Percentiles rank a stretch among this genome's conserved stretches.
Conservation (phyloP, 106 monocot species). For the Chionographis japonica region DNA sequence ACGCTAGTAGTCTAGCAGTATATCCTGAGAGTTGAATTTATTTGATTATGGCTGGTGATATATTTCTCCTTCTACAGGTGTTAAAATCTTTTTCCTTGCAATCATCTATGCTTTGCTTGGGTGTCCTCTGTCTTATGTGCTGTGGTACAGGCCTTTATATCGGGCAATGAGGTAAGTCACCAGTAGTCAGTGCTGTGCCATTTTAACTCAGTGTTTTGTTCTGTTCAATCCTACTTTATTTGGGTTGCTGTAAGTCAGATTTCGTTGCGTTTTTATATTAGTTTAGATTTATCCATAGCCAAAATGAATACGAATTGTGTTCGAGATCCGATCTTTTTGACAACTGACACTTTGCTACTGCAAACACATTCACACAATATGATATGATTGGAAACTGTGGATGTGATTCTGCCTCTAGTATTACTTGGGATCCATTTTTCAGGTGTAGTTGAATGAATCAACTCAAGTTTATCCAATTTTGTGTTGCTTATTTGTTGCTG, state of each 20-base stretch:
- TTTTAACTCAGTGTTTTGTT: neutral
- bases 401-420: too few relatives aligned
- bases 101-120: conserved; percentile 85
- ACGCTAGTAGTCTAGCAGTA: too few relatives aligned
- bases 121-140: conserved; percentile 75
- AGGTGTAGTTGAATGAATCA: neutral
- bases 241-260: too few relatives aligned
- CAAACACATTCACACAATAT: too few relatives aligned
- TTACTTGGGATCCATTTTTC: too few relatives aligned
- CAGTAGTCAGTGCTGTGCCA: neutral
- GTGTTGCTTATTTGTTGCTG: neutral
- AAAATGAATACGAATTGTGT: too few relatives aligned
- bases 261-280: too few relatives aligned
- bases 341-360: too few relatives aligned
- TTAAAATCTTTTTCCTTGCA: conserved; percentile 91
- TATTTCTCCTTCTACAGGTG: conserved; percentile 37
- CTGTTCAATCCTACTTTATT: too few relatives aligned
- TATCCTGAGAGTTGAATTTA: neutral
- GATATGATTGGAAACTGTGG: too few relatives aligned
- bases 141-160: conserved; percentile 96
- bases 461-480: neutral
- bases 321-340: too few relatives aligned
- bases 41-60: neutral
- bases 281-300: too few relatives aligned
- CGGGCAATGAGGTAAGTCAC: conserved; percentile 74